These are phyloP conservation scores for Aspergillus ustus DNA, from an alignment of 2,329 filamentous ascomycete genomes.

Conservation along the genomic window DNA sequence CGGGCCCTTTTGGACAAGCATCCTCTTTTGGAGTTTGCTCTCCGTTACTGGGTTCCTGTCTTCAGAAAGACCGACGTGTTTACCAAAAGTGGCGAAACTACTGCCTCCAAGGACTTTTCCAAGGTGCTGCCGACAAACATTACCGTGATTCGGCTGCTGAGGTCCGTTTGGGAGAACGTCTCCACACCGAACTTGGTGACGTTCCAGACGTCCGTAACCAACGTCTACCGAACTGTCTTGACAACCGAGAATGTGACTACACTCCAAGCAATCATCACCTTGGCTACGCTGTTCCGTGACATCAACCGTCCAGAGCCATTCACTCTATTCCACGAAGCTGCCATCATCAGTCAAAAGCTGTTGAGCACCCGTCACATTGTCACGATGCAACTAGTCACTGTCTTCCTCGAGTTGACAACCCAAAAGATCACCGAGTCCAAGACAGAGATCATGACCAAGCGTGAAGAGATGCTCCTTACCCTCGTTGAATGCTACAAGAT, in stretches of 20 bases:
- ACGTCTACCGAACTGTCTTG: slow-evolving; percentile 37
- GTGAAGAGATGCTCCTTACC: slow-evolving; percentile 53
- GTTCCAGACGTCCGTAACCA: slow-evolving; percentile 34
- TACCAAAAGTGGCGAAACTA: slow-evolving; percentile 39
- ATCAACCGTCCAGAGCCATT: slow-evolving; percentile 35
- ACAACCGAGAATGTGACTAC: slow-evolving; percentile 48
- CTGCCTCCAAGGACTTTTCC: slow-evolving; percentile 51
- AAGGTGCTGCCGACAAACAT: slow-evolving; percentile 53
- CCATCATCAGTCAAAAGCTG: slow-evolving; percentile 43
- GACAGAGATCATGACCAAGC: slow-evolving; percentile 41
- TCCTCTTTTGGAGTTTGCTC: slow-evolving; percentile 51
- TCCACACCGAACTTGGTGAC: slow-evolving; percentile 36
- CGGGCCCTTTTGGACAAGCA: slow-evolving; percentile 39
- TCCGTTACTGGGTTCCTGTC: slow-evolving; percentile 50
- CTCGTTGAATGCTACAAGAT: slow-evolving; percentile 55
- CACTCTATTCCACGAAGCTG: slow-evolving; percentile 51
- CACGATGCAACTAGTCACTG: slow-evolving; percentile 51
- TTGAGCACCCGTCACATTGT: slow-evolving; percentile 50
- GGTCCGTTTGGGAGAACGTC: slow-evolving; percentile 52
- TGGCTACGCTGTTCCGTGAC: slow-evolving; percentile 48
- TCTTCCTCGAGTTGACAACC: slow-evolving; percentile 53
- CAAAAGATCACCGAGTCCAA: slow-evolving; percentile 31
- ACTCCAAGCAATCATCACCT: slow-evolving; percentile 47
- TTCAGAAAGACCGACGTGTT: slow-evolving; percentile 25
- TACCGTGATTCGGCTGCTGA: slow-evolving; percentile 53